phyloP scores from a whole-genome alignment of 1,284 basidiomycete genomes.

The Malassezia yamatoensis region DNA sequence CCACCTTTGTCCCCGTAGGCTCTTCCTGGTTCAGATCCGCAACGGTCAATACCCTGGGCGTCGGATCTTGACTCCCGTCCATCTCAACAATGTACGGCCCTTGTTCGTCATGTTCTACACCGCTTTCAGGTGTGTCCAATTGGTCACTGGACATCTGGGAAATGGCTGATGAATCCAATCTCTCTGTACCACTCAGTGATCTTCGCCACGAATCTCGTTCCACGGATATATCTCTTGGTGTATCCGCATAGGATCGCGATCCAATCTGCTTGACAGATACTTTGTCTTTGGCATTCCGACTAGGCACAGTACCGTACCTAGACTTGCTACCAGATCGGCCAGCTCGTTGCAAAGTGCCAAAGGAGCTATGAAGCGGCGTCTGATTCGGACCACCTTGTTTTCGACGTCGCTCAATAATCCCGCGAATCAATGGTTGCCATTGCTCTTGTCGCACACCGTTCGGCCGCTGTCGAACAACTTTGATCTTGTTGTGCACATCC shows the following conservation, averaged over 20 bases:
- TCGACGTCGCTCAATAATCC: constrained; percentile 44
- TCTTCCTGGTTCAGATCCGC: constrained; percentile 19
- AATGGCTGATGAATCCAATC: constrained; percentile 13
- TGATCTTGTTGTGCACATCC: constrained; percentile 42
- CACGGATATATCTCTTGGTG: constrained; percentile 14
- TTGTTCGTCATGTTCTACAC: constrained; percentile 13
- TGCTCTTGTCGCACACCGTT: constrained; percentile 15
- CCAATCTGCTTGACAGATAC: constrained; percentile 33
- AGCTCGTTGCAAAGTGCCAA: constrained; percentile 26
- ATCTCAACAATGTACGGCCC: constrained; percentile 37
- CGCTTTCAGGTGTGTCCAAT: constrained; percentile 6
- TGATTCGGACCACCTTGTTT: constrained; percentile 34
- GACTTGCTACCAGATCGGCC: constrained; percentile 7
- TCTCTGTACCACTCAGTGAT: neutral
- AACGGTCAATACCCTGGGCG: constrained; percentile 21
- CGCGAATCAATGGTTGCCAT: constrained; percentile 44
- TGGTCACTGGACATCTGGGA: constrained; percentile 18
- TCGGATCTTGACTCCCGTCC: constrained; percentile 21
- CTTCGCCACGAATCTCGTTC: neutral
- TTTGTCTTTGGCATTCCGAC: constrained; percentile 27
- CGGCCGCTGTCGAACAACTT: constrained; percentile 25
- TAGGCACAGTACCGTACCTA: constrained; percentile 23
- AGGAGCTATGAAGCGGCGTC: constrained; percentile 31
- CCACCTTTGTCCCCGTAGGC: neutral
- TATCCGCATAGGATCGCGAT: neutral